These are phyloP conservation scores for Penicillium occitanis DNA, from an alignment of 2,329 filamentous ascomycete species.

Conservation along the genomic window DNA sequence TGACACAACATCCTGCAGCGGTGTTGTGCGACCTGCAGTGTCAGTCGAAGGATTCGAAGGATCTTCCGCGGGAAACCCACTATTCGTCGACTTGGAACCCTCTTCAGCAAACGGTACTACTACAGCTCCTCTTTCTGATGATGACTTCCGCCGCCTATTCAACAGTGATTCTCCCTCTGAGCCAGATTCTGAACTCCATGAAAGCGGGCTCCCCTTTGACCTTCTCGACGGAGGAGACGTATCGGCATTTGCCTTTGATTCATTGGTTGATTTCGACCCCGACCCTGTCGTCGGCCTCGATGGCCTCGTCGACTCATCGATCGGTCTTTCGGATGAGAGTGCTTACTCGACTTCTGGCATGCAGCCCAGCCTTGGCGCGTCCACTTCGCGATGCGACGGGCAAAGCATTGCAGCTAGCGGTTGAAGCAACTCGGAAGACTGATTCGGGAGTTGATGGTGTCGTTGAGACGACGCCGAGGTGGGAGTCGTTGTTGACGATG, in stretches of 20 bases:
- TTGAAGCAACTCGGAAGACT: constrained; percentile 41
- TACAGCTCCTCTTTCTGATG: constrained; percentile 66
- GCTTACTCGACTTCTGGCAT: constrained; percentile 52
- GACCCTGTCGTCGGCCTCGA: constrained; percentile 47
- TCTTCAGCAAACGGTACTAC: constrained; percentile 56
- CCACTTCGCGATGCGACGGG: constrained; percentile 55
- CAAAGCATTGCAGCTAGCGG: constrained; percentile 54
- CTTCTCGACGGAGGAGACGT: constrained; percentile 55
- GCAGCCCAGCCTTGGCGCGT: constrained; percentile 56
- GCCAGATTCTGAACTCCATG: constrained; percentile 73
- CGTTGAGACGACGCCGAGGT: constrained; percentile 32
- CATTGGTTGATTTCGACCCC: constrained; percentile 57
- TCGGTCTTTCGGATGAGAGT: constrained; percentile 51
- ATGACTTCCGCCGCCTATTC: constrained; percentile 62
- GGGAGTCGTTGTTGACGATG: constrained; percentile 50
- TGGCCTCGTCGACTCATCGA: constrained; percentile 46
- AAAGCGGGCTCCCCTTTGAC: constrained; percentile 73
- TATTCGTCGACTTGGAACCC: constrained; percentile 43
- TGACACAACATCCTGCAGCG: constrained; percentile 99
- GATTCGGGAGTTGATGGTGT: constrained; percentile 32
- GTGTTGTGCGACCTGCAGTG: constrained; percentile 99
- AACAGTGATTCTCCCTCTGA: constrained; percentile 66
- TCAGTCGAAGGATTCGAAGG: constrained; percentile 71
- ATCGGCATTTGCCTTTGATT: constrained; percentile 54
- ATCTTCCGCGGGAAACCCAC: constrained; percentile 36